phyloP scores from a whole-genome alignment of 1,139 yeast genomes.

The Kluyveromyces sp. region DNA sequence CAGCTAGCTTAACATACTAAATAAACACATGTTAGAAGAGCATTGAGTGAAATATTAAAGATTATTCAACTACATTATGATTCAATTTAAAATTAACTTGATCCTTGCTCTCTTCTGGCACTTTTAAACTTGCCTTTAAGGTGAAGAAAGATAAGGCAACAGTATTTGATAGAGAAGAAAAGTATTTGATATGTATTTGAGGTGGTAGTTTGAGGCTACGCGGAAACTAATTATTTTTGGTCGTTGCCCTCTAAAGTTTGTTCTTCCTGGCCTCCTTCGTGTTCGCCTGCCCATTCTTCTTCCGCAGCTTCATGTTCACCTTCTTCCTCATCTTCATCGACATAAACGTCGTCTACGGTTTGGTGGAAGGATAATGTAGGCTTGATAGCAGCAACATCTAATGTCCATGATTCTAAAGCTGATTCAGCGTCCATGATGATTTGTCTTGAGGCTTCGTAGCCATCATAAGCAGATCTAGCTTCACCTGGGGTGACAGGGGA shows the following conservation, averaged over 20 bases:
- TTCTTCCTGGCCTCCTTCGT: conserved; percentile 22
- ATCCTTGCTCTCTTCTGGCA: too few relatives aligned
- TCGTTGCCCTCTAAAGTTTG: conserved; percentile 8
- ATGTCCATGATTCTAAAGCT: conserved; percentile 77
- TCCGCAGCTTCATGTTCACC: conserved; percentile 30
- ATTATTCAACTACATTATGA: too few relatives aligned
- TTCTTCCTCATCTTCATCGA: conserved; percentile 38
- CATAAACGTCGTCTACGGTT: conserved; percentile 55
- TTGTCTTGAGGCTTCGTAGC: conserved; percentile 81
- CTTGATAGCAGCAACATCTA: conserved; percentile 70
- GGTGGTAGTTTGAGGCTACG: too few relatives aligned
- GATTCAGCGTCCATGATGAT: conserved; percentile 80
- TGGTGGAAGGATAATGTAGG: conserved; percentile 76
- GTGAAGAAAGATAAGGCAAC: too few relatives aligned
- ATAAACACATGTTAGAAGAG: too few relatives aligned
- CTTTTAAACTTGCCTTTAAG: too few relatives aligned
- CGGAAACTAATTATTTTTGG: neutral
- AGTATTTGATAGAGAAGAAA: too few relatives aligned
- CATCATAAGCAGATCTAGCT: conserved; percentile 81
- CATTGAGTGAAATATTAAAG: too few relatives aligned
- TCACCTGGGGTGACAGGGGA: conserved; percentile 88
- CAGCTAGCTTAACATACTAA: too few relatives aligned
- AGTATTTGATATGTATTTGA: too few relatives aligned
- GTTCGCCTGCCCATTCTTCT: conserved; percentile 31
- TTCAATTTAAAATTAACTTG: too few relatives aligned